Evolutionary conservation across 2,329 filamentous ascomycete species (phyloP).

Genomic region (Penicillium italicum): DNA sequence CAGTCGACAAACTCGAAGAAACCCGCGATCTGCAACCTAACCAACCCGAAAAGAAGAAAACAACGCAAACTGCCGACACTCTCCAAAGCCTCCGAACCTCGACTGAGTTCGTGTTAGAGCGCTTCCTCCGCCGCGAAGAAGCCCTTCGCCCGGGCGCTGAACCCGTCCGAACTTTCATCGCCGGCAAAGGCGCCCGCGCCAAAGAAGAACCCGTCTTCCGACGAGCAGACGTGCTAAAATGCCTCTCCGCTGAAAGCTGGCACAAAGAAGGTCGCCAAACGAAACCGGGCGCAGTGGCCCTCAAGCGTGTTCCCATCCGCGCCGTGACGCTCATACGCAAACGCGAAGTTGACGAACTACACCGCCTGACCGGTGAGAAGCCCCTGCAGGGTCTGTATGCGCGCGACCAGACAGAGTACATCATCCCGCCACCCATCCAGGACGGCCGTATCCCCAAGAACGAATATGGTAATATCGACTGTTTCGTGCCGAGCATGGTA

Average conservation of each 20-base stretch:
- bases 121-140: slow-evolving; percentile 89
- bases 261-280: slow-evolving; percentile 90
- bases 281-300: slow-evolving; percentile 63
- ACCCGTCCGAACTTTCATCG: slow-evolving; percentile 70
- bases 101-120: slow-evolving; percentile 75
- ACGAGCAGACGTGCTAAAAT: slow-evolving; percentile 73
- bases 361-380: slow-evolving; percentile 75
- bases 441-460: slow-evolving; percentile 91
- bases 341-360: slow-evolving; percentile 81
- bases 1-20: slow-evolving; percentile 76
- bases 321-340: slow-evolving; percentile 85
- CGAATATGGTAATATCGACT: slow-evolving; percentile 91
- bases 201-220: slow-evolving; percentile 77
- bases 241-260: slow-evolving; percentile 94
- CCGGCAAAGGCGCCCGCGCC: slow-evolving; percentile 67
- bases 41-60: slow-evolving; percentile 67
- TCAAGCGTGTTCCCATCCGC: slow-evolving; percentile 85
- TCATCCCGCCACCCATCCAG: slow-evolving; percentile 80
- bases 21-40: slow-evolving; percentile 69
- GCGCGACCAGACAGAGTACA: slow-evolving; percentile 85
- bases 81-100: slow-evolving; percentile 86
- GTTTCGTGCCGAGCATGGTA: slow-evolving; percentile 92
- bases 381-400: slow-evolving; percentile 83
- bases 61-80: slow-evolving; percentile 73
- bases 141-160: slow-evolving; percentile 67